Evolutionary conservation across 2,329 filamentous ascomycete species (phyloP), one percentile per base, ranked within the genome.

Genomic region (Claviceps sp.): DNA sequence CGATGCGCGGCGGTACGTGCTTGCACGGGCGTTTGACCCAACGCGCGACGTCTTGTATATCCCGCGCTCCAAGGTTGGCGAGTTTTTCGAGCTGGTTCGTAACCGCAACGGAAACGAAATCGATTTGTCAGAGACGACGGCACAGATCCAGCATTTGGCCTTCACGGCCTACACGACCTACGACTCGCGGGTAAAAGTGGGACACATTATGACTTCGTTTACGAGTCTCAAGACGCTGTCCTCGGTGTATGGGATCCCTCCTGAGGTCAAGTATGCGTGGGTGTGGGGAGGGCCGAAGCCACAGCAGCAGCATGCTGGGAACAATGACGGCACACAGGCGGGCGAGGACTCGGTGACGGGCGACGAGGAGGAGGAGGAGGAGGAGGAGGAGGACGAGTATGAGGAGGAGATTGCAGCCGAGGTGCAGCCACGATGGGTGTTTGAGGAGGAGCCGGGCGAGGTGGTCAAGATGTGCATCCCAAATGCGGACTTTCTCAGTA

Each of bases 131-230:
- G 48, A 37, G 16, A 42, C 58, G 30, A 54, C 55, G 26, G 45
- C 43, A 3, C 44, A 38, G 42, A 50, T 64, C 40, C 47, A 13
- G 5, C 44, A 60, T 41, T 56, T 65, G 4, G 61, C 60, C 2
- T 30, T 65, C 4, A 58, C 63, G 0, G 61, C 60, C 2, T 61
- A 59, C 26, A 60, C 57, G 18, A 58, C 57, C 4, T 63, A 63
- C 52, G 58, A 61, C 54, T 60, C 55, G 55, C 51, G 57, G 50
- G 20, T 8, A 7, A 54, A 45, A 34, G 43, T 65, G 4, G 50
- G 46, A 2, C 6, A 16, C 13, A 6, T 60, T 2, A 42, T 62
- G 37, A 43, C 47, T 4, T 42, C 24, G 13, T 49, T 61, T 50
- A 51, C 56, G 22, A 53, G 57, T 20, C 49, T 65, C 13, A 22